Evolutionary conservation across 2,329 filamentous ascomycete genomes (phyloP).

Genomic region (Fusarium brachygibbosum): DNA sequence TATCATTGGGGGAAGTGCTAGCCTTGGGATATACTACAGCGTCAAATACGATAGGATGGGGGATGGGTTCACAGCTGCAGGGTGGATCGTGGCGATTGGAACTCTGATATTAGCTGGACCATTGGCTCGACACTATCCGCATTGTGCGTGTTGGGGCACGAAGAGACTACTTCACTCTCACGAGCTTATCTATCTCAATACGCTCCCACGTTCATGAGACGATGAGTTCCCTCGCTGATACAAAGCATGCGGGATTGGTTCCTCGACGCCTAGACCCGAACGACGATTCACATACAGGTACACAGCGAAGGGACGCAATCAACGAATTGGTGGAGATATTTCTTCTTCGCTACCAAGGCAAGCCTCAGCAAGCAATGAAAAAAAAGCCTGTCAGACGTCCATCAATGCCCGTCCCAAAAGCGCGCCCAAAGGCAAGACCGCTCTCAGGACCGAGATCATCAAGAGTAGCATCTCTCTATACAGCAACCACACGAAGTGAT

Average conservation of each 20-base stretch:
- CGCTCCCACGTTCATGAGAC: not conserved
- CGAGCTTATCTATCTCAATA: not conserved
- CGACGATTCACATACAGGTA: too few species aligned
- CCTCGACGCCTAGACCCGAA: too few species aligned
- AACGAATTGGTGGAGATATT: not conserved
- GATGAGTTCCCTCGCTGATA: not conserved
- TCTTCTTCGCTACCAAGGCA: conserved; percentile 67
- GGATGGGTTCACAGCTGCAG: not conserved
- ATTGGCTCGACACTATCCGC: not conserved
- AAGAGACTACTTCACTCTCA: not conserved
- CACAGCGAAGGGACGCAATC: too few species aligned
- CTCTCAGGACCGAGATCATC: conserved; percentile 90
- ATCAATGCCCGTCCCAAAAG: conserved; percentile 83
- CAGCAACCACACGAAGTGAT: conserved; percentile 58
- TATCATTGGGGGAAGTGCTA: not conserved
- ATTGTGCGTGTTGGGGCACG: not conserved
- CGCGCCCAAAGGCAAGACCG: conserved; percentile 81
- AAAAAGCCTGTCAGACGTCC: conserved; percentile 87
- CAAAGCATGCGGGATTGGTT: too few species aligned
- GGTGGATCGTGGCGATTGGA: conserved; percentile 1
- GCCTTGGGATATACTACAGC: not conserved
- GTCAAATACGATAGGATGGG: not conserved
- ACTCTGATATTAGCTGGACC: not conserved
- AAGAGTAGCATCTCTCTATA: conserved; percentile 81
- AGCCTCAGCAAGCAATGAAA: conserved; percentile 68